Conservation (phyloP, 768 basidiomycete species). For the Amanita pseudoporphyria region DNA sequence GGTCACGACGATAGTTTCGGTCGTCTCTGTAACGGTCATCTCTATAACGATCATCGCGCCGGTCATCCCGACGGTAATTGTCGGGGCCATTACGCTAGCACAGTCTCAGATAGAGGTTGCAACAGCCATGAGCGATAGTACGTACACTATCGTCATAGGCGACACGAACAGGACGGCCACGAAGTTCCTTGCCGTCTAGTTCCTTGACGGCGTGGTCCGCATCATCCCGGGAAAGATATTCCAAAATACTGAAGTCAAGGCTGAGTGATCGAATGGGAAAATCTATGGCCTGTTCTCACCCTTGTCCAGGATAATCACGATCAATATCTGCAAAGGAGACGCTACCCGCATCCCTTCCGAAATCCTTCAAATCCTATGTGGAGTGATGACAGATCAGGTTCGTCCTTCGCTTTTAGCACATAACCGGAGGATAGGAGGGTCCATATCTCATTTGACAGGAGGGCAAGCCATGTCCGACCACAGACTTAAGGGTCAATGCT, state of each 20-base stretch:
- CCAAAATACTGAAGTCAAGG: slow-evolving; percentile 57
- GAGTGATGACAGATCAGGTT: slow-evolving; percentile 35
- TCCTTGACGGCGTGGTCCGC: slow-evolving; percentile 90
- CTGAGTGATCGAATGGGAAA: neutral
- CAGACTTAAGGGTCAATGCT: slow-evolving; percentile 1
- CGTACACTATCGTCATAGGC: slow-evolving; percentile 52
- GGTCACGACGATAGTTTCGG: slow-evolving; percentile 60
- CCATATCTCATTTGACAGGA: slow-evolving; percentile 9
- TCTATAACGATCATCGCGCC: slow-evolving; percentile 46
- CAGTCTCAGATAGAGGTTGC: slow-evolving; percentile 7
- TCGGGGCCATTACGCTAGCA: slow-evolving; percentile 55
- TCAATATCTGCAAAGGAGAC: slow-evolving; percentile 96
- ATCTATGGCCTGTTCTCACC: slow-evolving; percentile 39
- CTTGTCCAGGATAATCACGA: slow-evolving; percentile 74
- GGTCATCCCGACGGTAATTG: slow-evolving; percentile 71
- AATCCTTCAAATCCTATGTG: slow-evolving; percentile 93
- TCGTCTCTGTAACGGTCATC: slow-evolving; percentile 48
- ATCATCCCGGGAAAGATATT: slow-evolving; percentile 82
- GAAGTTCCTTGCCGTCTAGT: slow-evolving; percentile 79
- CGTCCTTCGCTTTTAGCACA: slow-evolving; percentile 22
- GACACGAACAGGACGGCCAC: slow-evolving; percentile 73
- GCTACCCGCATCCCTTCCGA: slow-evolving; percentile 87
- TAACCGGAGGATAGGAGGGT: slow-evolving; percentile 14
- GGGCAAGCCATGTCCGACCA: slow-evolving; percentile 6
- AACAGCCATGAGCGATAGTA: slow-evolving; percentile 4